phyloP scores from a whole-genome alignment of 2,329 filamentous ascomycete species.

The Thelonectria blattea region DNA sequence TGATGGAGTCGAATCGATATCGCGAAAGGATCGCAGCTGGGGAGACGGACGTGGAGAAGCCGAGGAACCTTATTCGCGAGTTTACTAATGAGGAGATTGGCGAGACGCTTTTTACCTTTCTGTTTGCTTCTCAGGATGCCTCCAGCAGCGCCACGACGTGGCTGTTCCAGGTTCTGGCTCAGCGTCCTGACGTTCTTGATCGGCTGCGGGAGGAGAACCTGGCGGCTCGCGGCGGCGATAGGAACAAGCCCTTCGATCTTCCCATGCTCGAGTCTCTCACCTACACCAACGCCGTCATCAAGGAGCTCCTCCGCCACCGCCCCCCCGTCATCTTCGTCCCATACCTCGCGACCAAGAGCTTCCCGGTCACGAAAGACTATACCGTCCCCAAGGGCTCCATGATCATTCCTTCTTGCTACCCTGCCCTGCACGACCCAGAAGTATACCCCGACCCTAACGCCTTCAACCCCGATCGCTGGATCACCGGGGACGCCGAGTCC shows the following conservation, averaged over 20 bases:
- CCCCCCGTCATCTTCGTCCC: slow-evolving; percentile 62
- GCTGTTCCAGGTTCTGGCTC: slow-evolving; percentile 59
- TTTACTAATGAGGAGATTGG: slow-evolving; percentile 57
- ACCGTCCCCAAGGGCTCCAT: slow-evolving; percentile 57
- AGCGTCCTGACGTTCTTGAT: slow-evolving; percentile 55
- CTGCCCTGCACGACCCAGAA: slow-evolving; percentile 56
- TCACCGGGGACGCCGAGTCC: slow-evolving; percentile 55
- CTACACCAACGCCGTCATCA: slow-evolving; percentile 60
- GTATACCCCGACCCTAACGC: slow-evolving; percentile 53
- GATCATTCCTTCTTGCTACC: slow-evolving; percentile 58
- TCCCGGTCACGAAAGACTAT: slow-evolving; percentile 54
- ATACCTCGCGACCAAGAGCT: slow-evolving; percentile 54
- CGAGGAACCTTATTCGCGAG: slow-evolving; percentile 54
- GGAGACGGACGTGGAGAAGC: slow-evolving; percentile 47
- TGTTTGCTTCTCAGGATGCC: slow-evolving; percentile 61
- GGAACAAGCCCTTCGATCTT: slow-evolving; percentile 48
- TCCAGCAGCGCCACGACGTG: slow-evolving; percentile 60
- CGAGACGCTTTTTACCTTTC: slow-evolving; percentile 58
- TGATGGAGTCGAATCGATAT: slow-evolving; percentile 75
- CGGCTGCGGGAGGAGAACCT: slow-evolving; percentile 56
- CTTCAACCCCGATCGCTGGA: slow-evolving; percentile 60
- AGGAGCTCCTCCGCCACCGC: slow-evolving; percentile 57
- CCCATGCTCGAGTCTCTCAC: slow-evolving; percentile 55
- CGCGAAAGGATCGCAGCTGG: slow-evolving; percentile 68
- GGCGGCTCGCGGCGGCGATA: slow-evolving; percentile 49